Evolutionary conservation across 1,284 basidiomycete species (phyloP).

Genomic region (Ustilago tritici): DNA sequence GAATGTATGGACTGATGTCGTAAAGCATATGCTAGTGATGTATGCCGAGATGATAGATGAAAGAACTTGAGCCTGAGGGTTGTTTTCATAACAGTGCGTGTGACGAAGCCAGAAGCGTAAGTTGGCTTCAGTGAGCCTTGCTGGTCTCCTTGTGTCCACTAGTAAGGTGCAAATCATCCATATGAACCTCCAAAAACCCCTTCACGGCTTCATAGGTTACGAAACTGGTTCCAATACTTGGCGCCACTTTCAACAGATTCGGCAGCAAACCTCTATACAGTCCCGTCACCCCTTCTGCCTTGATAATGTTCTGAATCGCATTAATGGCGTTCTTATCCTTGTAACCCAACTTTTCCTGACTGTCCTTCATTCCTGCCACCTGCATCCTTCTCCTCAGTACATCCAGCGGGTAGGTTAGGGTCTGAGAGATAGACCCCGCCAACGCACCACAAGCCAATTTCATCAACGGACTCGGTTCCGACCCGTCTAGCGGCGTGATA

Average conservation of each 20-base stretch:
- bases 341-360: constrained; percentile 75
- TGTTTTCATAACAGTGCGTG: too few relatives aligned
- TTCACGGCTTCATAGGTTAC: constrained; percentile 62
- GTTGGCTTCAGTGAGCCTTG: constrained; percentile 2
- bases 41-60: neutral
- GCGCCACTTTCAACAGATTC: constrained; percentile 81
- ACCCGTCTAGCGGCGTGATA: constrained; percentile 58
- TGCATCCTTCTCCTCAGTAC: constrained; percentile 95
- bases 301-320: constrained; percentile 78
- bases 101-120: too few relatives aligned
- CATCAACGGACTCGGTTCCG: constrained; percentile 47
- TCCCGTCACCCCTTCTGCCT: constrained; percentile 79
- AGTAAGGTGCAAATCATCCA: constrained; percentile 34
- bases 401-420: constrained; percentile 94
- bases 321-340: constrained; percentile 77
- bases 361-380: constrained; percentile 83
- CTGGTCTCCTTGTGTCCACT: constrained; percentile 11
- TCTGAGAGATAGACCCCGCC: constrained; percentile 82
- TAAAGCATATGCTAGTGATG: too few relatives aligned
- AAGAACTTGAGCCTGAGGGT: too few relatives aligned
- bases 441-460: constrained; percentile 73
- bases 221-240: constrained; percentile 66
- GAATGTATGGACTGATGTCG: too few relatives aligned
- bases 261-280: constrained; percentile 90
- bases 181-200: constrained; percentile 39